Evolutionary conservation across 2,329 filamentous ascomycete species (phyloP).

Genomic region (Hypoxylon sp.): DNA sequence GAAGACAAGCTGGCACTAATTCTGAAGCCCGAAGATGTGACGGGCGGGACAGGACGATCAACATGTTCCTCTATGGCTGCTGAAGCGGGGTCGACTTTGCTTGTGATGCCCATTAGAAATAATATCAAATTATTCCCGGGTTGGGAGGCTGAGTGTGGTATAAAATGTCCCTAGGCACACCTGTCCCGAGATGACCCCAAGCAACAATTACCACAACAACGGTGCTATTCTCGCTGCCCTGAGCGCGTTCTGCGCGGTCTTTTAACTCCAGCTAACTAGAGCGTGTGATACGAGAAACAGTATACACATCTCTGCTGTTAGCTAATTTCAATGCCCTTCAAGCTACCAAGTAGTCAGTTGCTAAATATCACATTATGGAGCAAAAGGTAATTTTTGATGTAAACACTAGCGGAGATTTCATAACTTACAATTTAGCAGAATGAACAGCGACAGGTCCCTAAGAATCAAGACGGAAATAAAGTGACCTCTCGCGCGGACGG

Average conservation of each 20-base stretch:
- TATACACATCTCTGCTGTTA: background rate
- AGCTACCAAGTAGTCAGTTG: conserved; percentile 8
- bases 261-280: conserved; percentile 13
- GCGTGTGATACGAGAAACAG: conserved; percentile 4
- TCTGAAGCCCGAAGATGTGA: conserved; percentile 11
- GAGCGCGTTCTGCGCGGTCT: conserved; percentile 9
- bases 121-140: background rate
- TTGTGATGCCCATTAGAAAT: background rate
- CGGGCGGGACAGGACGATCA: conserved; percentile 1
- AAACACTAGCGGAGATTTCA: background rate
- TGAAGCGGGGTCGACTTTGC: conserved; percentile 16
- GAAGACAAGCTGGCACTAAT: conserved; percentile 4
- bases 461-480: background rate
- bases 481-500: background rate
- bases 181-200: conserved; percentile 2
- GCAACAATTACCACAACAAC: background rate
- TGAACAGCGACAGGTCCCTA: conserved; percentile 4
- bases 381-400: conserved; percentile 24
- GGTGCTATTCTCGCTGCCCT: background rate
- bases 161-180: conserved; percentile 17
- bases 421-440: conserved; percentile 24
- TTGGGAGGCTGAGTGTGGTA: conserved; percentile 11
- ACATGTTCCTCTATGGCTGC: conserved; percentile 12
- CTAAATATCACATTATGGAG: conserved; percentile 26
- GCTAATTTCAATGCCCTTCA: background rate